A percentile compares a stretch with the other conserved stretches of the same genome.
Conservation (phyloP, 1,284 basidiomycete species). For the Austroboletus rostrupii region DNA sequence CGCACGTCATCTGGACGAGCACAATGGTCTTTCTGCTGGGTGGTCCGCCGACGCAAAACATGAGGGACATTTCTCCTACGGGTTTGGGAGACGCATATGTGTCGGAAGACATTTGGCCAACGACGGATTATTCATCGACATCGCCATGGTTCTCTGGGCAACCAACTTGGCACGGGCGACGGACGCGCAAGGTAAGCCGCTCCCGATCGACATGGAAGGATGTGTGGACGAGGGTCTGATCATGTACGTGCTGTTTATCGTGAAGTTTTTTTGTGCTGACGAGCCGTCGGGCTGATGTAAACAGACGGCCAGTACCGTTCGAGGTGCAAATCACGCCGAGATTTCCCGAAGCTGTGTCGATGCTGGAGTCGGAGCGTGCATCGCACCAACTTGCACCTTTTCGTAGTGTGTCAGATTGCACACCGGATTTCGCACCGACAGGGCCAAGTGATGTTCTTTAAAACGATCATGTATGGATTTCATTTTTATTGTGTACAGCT, state of each 20-base stretch:
- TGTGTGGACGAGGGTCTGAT: slow-evolving; percentile 7
- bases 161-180: slow-evolving; percentile 1
- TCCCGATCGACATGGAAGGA: slow-evolving; percentile 9
- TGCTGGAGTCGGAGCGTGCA: slow-evolving; percentile 7
- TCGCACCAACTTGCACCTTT: slow-evolving; percentile 4
- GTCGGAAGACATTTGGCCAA: slow-evolving; percentile 10
- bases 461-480: neutral
- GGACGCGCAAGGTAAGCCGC: neutral
- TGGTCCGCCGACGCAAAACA: neutral
- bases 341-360: slow-evolving; percentile 5
- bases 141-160: slow-evolving; percentile 7
- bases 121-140: slow-evolving; percentile 21
- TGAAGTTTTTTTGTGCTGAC: no score
- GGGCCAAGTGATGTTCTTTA: neutral
- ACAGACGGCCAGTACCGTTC: slow-evolving; percentile 7
- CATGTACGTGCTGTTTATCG: neutral
- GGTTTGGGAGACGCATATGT: slow-evolving; percentile 9
- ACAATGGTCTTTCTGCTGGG: neutral
- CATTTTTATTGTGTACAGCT: no score
- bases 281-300: neutral
- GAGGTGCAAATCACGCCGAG: slow-evolving; percentile 1
- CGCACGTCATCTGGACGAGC: slow-evolving; percentile 3
- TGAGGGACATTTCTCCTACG: slow-evolving; percentile 4
- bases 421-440: neutral
- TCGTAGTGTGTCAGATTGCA: neutral